phyloP scores from a whole-genome alignment of 768 basidiomycete genomes.

The Lyophyllum semitale region DNA sequence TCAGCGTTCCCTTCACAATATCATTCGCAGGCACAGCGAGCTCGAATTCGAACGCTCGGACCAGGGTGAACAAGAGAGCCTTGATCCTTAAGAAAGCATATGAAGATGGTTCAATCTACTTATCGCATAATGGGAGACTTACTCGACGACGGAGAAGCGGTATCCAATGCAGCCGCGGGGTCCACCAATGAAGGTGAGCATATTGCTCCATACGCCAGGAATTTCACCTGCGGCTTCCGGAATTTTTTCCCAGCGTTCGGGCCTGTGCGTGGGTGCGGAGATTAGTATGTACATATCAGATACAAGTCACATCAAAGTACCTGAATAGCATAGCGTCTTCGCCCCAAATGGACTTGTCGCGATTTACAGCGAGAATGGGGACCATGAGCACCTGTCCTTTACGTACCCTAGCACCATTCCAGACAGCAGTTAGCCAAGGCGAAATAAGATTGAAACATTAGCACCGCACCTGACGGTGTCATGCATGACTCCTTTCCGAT shows the following conservation, averaged over 20 bases:
- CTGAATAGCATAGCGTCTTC: conserved; percentile 62
- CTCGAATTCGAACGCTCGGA: conserved; percentile 56
- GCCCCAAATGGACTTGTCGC: conserved; percentile 57
- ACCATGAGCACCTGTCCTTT: conserved; percentile 50
- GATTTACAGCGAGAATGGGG: conserved; percentile 56
- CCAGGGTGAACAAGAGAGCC: conserved; percentile 45
- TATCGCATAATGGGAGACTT: conserved; percentile 13
- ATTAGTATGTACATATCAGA: conserved; percentile 35
- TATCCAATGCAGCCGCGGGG: conserved; percentile 69
- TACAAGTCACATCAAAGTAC: conserved; percentile 44
- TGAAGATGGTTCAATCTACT: background rate
- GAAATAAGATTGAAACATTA: background rate
- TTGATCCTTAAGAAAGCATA: conserved; percentile 28
- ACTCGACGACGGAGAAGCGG: conserved; percentile 61
- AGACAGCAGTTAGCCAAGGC: background rate
- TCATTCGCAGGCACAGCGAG: conserved; percentile 51
- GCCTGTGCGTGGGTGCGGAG: conserved; percentile 47
- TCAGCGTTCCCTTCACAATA: conserved; percentile 34
- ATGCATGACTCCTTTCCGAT: conserved; percentile 41
- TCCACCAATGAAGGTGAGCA: conserved; percentile 65
- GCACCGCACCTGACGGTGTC: conserved; percentile 38
- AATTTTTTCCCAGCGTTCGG: conserved; percentile 60
- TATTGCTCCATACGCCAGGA: conserved; percentile 63
- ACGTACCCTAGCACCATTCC: conserved; percentile 25
- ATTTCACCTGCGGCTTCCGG: conserved; percentile 45